Evolutionary conservation across 208 protist species (phyloP).

Genomic region (Acanthamoeba culbertsoni): DNA sequence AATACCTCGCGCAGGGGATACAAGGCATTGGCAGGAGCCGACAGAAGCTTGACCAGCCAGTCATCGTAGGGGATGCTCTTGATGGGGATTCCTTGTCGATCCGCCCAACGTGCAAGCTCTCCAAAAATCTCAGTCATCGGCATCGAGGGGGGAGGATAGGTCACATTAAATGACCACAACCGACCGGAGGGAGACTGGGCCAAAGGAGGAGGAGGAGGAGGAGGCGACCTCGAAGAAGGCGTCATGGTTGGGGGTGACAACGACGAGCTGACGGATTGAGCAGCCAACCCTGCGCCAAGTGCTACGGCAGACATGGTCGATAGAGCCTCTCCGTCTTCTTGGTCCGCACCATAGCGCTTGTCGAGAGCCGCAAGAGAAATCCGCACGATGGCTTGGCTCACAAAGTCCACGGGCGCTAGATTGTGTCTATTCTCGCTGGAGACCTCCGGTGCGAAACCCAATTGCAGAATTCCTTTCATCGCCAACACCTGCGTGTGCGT

Average conservation of each 20-base stretch:
- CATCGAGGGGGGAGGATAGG: background rate
- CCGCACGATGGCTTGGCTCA: background rate
- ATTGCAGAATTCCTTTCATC: background rate
- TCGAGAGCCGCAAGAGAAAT: background rate
- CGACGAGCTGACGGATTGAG: too few relatives aligned
- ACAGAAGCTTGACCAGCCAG: background rate
- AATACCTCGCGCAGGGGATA: background rate
- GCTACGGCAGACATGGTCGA: background rate
- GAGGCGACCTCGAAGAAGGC: too few relatives aligned
- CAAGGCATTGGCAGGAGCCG: background rate
- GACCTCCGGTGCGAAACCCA: background rate
- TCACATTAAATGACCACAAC: background rate
- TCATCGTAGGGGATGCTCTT: background rate
- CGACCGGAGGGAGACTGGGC: too few relatives aligned
- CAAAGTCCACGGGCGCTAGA: conserved; percentile 43
- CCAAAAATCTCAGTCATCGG: background rate
- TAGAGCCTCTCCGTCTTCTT: too few relatives aligned
- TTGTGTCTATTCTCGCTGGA: background rate
- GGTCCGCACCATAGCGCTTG: too few relatives aligned
- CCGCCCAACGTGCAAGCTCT: background rate
- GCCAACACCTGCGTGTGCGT: background rate
- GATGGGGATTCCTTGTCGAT: background rate
- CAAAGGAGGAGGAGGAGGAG: too few relatives aligned
- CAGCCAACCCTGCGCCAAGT: too few relatives aligned
- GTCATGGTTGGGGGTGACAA: too few relatives aligned